Conservation (phyloP, 75 land plant species). For the Cryptomeria japonica region DNA sequence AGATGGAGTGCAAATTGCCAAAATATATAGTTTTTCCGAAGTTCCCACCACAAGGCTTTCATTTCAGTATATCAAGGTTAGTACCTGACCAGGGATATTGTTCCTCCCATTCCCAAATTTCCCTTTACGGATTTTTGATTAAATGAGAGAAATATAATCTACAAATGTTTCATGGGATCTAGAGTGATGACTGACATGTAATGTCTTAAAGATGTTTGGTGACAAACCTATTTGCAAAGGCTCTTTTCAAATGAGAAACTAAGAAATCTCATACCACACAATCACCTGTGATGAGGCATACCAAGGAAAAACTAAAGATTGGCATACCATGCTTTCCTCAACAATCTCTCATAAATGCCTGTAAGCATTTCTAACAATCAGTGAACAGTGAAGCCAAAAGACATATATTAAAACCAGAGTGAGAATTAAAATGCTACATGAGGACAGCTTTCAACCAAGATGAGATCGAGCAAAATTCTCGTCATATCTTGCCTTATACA, state of each 20-base stretch:
- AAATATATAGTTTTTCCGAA: background rate
- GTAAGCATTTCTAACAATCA: background rate
- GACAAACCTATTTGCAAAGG: background rate
- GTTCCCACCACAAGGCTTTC: no score
- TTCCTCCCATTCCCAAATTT: no score
- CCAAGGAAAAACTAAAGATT: background rate
- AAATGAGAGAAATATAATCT: no score
- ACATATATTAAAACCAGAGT: background rate
- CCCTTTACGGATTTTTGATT: no score
- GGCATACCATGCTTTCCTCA: background rate
- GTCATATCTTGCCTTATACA: conserved; percentile 1
- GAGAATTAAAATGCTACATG: background rate
- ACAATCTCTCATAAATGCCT: background rate
- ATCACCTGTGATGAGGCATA: background rate
- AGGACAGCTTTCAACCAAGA: background rate
- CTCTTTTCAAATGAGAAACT: background rate
- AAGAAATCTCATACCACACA: background rate
- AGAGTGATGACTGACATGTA: background rate
- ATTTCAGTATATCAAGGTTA: no score
- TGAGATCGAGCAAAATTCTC: background rate
- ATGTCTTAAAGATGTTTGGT: background rate
- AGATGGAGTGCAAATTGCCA: background rate
- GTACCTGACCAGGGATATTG: no score
- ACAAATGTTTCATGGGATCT: no score
- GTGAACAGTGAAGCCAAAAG: background rate